These are phyloP conservation scores for Leucaena leucocephala DNA, from an alignment of 306 rosid genomes.

Conservation along the genomic window DNA sequence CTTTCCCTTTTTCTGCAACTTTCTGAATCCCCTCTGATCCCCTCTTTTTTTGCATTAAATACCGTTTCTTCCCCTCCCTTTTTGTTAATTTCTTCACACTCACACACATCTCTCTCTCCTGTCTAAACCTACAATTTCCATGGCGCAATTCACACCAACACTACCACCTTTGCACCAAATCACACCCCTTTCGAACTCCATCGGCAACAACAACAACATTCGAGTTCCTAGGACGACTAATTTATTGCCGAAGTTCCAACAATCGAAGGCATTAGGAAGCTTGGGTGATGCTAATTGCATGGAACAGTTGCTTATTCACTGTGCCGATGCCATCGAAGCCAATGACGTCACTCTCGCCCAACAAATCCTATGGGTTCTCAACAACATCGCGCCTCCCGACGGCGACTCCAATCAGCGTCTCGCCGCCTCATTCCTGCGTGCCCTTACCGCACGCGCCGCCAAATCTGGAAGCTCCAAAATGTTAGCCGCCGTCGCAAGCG, in stretches of 20 bases:
- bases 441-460: conserved; percentile 73
- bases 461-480: conserved; percentile 60
- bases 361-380: conserved; percentile 92
- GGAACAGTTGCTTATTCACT: conserved; percentile 86
- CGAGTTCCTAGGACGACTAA: conserved; percentile 46
- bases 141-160: conserved; percentile 71
- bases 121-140: conserved; percentile 40
- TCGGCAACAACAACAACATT: conserved; percentile 56
- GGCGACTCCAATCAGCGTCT: conserved; percentile 89
- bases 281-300: conserved; percentile 83
- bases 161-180: conserved; percentile 53
- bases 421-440: conserved; percentile 70
- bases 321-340: conserved; percentile 82
- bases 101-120: conserved; percentile 47
- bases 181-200: conserved; percentile 40
- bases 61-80: background rate
- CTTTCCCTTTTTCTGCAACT: conserved; percentile 39
- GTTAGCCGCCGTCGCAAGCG: conserved; percentile 46
- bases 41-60: background rate
- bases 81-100: background rate
- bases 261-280: conserved; percentile 51
- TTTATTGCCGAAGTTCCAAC: conserved; percentile 76
- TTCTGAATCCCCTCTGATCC: background rate
- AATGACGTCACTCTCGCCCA: conserved; percentile 87
- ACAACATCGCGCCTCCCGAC: conserved; percentile 81